Conservation (phyloP, 495 filamentous ascomycete genomes). For the Cercophora sp. region DNA sequence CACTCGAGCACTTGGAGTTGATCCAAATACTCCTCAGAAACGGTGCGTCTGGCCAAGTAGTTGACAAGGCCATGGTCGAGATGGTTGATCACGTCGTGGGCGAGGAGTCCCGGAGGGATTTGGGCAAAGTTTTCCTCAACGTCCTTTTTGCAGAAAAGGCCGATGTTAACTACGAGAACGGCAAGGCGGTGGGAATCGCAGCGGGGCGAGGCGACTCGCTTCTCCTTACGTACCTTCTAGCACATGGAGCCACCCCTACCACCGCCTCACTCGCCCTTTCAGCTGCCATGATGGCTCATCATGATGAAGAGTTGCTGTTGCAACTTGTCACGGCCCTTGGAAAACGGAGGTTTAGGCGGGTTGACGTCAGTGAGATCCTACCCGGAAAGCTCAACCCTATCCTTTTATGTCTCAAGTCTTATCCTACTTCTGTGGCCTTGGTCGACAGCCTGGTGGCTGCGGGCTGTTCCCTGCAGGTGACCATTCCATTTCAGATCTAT, state of each 20-base stretch:
- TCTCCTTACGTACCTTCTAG: conserved; percentile 32
- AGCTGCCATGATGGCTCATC: conserved; percentile 24
- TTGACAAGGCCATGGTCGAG: conserved; percentile 35
- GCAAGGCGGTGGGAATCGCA: conserved; percentile 36
- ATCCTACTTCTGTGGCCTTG: conserved; percentile 20
- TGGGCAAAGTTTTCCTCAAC: conserved; percentile 31
- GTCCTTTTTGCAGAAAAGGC: conserved; percentile 33
- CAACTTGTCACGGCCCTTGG: conserved; percentile 18
- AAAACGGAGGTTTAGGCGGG: conserved; percentile 1
- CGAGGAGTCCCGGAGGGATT: conserved; percentile 16
- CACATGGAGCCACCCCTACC: conserved; percentile 27
- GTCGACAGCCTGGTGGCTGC: conserved; percentile 18
- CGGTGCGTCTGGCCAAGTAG: conserved; percentile 31
- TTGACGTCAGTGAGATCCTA: conserved; percentile 20
- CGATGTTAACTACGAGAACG: conserved; percentile 40
- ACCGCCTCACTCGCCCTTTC: conserved; percentile 37
- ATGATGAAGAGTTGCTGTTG: conserved; percentile 16
- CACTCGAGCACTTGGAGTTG: conserved; percentile 31
- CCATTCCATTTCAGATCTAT: conserved; percentile 18
- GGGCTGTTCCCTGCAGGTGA: conserved; percentile 24
- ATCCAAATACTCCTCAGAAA: conserved; percentile 34
- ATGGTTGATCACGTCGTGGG: conserved; percentile 33
- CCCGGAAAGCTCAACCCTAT: conserved; percentile 24
- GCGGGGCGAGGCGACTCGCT: conserved; percentile 33
- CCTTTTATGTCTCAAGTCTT: conserved; percentile 25